Conservation (phyloP, 2,329 filamentous ascomycete species). For the Nemania sp. region DNA sequence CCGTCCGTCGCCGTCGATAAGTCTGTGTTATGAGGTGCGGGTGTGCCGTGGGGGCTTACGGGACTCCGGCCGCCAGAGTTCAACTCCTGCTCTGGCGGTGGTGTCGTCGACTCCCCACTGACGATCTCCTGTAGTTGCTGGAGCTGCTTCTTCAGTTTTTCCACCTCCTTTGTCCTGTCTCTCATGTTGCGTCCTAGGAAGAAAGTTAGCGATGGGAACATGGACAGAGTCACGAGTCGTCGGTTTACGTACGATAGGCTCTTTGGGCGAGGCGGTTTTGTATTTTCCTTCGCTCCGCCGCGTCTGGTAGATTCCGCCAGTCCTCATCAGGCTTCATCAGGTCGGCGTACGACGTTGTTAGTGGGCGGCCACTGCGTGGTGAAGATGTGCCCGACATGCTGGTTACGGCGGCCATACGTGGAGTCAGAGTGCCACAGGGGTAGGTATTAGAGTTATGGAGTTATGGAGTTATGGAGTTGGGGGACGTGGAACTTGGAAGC, state of each 20-base stretch:
- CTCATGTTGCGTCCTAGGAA: conserved; percentile 41
- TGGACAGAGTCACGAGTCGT: neutral
- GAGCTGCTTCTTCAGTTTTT: conserved; percentile 42
- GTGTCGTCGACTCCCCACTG: conserved; percentile 36
- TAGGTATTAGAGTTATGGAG: neutral
- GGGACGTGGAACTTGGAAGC: conserved; percentile 26
- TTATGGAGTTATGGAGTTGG: too few relatives aligned
- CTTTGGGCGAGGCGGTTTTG: conserved; percentile 43
- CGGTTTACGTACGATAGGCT: conserved; percentile 39
- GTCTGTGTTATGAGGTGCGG: conserved; percentile 21
- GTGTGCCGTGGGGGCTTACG: conserved; percentile 30
- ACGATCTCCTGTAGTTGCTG: conserved; percentile 40
- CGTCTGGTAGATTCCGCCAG: conserved; percentile 42
- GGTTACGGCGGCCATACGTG: neutral
- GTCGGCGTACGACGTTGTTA: conserved; percentile 42
- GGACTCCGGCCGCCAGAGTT: conserved; percentile 35
- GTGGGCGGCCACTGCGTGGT: conserved; percentile 40
- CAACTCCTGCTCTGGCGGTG: conserved; percentile 38
- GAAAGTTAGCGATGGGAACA: conserved; percentile 12
- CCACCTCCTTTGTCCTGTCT: conserved; percentile 42
- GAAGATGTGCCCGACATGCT: conserved; percentile 39
- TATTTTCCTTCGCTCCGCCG: conserved; percentile 43
- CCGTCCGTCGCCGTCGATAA: conserved; percentile 28
- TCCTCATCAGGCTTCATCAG: conserved; percentile 44
- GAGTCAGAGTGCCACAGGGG: neutral